A percentile compares a stretch with the other conserved stretches of the same genome.
phyloP scores from a whole-genome alignment of 2,329 filamentous ascomycete species.

The Fusarium fujikuroi region DNA sequence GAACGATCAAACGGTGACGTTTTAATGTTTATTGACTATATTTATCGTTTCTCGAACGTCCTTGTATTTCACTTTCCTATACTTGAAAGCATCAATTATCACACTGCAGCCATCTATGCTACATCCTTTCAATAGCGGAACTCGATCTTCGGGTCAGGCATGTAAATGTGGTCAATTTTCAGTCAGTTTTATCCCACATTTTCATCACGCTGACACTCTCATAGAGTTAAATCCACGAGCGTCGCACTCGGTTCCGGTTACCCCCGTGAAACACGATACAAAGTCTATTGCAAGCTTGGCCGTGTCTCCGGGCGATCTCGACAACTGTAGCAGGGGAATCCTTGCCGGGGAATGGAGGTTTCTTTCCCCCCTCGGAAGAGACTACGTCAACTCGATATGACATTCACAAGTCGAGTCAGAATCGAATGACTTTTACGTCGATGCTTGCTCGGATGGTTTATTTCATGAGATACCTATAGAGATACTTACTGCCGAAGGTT shows the following conservation, averaged over 20 bases:
- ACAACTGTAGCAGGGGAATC: neutral
- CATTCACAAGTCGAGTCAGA: neutral
- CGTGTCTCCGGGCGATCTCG: neutral
- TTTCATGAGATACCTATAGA: neutral
- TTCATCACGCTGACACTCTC: accelerated
- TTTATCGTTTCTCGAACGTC: too few relatives aligned
- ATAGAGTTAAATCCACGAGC: neutral
- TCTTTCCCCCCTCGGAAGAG: neutral
- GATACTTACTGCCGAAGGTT: neutral
- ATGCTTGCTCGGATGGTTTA: neutral
- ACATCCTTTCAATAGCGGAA: accelerated
- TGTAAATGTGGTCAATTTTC: neutral
- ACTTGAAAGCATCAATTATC: accelerated
- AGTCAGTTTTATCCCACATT: neutral
- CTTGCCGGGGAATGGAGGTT: neutral
- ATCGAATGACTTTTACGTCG: neutral
- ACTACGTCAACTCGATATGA: neutral
- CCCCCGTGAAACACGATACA: neutral
- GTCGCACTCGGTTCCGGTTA: neutral
- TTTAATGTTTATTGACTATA: accelerated
- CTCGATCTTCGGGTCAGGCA: accelerated
- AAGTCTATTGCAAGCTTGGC: neutral
- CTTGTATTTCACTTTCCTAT: accelerated
- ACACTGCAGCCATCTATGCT: neutral
- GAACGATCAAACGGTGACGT: neutral